phyloP scores from a whole-genome alignment of 2,329 filamentous ascomycete species.

The Teratosphaeria gauchensis region DNA sequence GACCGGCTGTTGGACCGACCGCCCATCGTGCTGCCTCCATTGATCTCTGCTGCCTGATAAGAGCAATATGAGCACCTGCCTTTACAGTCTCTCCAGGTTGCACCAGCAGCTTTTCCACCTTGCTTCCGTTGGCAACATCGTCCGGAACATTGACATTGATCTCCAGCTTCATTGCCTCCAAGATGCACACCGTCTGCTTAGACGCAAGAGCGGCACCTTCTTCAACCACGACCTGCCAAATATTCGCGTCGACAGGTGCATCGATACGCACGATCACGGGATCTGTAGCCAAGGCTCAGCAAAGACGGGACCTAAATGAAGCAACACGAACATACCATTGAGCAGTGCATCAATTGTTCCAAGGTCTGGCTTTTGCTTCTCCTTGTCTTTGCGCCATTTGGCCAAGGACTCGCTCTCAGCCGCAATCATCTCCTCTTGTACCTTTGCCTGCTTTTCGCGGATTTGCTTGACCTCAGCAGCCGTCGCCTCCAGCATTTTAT shows the following conservation, averaged over 20 bases:
- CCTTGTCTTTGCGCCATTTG: slow-evolving; percentile 35
- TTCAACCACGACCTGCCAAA: slow-evolving; percentile 35
- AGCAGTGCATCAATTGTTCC: slow-evolving; percentile 41
- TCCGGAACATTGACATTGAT: slow-evolving; percentile 35
- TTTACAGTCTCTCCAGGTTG: slow-evolving; percentile 26
- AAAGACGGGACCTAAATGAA: neutral
- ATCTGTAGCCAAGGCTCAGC: slow-evolving; percentile 14
- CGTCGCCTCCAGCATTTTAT: slow-evolving; percentile 36
- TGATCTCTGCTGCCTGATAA: slow-evolving; percentile 1
- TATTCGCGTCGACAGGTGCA: slow-evolving; percentile 37
- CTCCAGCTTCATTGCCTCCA: slow-evolving; percentile 40
- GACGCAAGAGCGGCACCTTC: slow-evolving; percentile 28
- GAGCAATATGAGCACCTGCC: slow-evolving; percentile 5
- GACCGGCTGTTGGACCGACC: too few species aligned
- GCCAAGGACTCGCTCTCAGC: slow-evolving; percentile 37
- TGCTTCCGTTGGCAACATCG: slow-evolving; percentile 13
- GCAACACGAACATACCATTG: slow-evolving; percentile 28
- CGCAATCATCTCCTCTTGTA: slow-evolving; percentile 40
- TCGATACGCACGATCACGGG: slow-evolving; percentile 29
- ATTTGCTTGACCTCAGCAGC: slow-evolving; percentile 40
- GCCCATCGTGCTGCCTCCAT: neutral
- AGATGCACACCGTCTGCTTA: slow-evolving; percentile 29
- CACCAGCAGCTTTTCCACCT: slow-evolving; percentile 34
- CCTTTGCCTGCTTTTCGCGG: slow-evolving; percentile 35
- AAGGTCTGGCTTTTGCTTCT: slow-evolving; percentile 36